Evolutionary conservation across 2,329 filamentous ascomycete genomes (phyloP).

Genomic region (Tolypocladium guangdongense): DNA sequence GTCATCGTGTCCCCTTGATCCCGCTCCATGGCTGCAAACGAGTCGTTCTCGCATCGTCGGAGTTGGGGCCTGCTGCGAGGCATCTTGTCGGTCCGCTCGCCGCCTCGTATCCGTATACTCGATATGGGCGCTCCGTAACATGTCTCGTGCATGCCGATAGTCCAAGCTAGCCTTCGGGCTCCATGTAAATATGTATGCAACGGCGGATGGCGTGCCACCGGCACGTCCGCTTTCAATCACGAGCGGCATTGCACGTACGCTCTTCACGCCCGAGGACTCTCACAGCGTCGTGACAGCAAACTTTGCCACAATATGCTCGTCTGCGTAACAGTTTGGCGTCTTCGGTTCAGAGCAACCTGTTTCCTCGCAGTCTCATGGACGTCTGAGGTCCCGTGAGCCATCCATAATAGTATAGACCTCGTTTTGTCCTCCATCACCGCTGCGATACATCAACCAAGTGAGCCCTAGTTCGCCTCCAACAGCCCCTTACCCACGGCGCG

Average conservation of each 20-base stretch:
- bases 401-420: background rate
- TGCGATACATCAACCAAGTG: background rate
- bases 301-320: background rate
- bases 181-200: background rate
- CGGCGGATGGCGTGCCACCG: background rate
- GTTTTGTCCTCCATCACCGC: background rate
- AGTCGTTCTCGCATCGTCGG: background rate
- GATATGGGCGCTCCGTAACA: background rate
- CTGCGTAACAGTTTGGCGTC: background rate
- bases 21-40: background rate
- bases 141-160: background rate
- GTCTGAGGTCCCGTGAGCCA: background rate
- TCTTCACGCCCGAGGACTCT: background rate
- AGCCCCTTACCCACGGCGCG: background rate
- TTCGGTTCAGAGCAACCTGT: background rate
- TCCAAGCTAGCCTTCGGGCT: background rate
- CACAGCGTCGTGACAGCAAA: background rate
- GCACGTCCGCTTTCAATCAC: background rate
- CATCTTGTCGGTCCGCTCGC: background rate
- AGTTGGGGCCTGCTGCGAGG: background rate
- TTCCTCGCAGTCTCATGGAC: background rate
- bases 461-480: background rate
- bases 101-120: background rate
- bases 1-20: background rate
- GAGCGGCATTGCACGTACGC: background rate